Evolutionary conservation across 2,329 filamentous ascomycete species (phyloP), one percentile per base, ranked within the genome.

Genomic region (Claviceps sp.): DNA sequence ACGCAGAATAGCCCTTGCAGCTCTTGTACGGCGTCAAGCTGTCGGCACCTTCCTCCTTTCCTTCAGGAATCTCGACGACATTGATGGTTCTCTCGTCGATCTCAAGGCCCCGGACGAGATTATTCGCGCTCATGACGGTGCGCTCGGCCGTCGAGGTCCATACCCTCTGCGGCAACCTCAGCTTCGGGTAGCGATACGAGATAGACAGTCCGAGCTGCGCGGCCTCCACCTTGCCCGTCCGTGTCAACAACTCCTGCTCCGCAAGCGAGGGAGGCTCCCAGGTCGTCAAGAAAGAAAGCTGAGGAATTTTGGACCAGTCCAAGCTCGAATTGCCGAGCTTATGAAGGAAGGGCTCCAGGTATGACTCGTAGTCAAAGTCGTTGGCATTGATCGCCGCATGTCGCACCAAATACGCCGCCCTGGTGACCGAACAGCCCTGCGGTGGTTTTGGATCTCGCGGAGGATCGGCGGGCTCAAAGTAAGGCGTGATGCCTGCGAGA

Each of bases 111-210:
- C 74, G 70, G 26, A 81, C 77, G 16, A 85, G 73, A 0, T 75
- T 73, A 58, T 77, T 66, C 0, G 81, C 79, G 8, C 76, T 79
- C 62, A 78, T 72, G 44, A 72, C 68, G 0, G 81, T 84, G 18
- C 81, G 68, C 63, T 83, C 79, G 0, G 81, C 80, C 0, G 79
- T 82, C 6, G 77, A 81, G 1, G 79, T 73, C 79, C 80, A 84
- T 1, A 84, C 70, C 48, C 73, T 73, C 54, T 70, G 67, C 0
- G 81, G 80, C 5, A 73, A 60, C 52, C 66, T 70, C 40, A 84
- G 65, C 43, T 68, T 64, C 0, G 75, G 75, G 58, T 85, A 84
- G 48, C 79, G 71, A 59, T 54, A 54, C 47, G 53, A 82, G 75
- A 16, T 72, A 72, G 18, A 84, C 64, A 52, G 78, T 71, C 80